These are phyloP conservation scores for Lanmaoa rubissima DNA, from an alignment of 768 basidiomycete species.

Conservation along the genomic window DNA sequence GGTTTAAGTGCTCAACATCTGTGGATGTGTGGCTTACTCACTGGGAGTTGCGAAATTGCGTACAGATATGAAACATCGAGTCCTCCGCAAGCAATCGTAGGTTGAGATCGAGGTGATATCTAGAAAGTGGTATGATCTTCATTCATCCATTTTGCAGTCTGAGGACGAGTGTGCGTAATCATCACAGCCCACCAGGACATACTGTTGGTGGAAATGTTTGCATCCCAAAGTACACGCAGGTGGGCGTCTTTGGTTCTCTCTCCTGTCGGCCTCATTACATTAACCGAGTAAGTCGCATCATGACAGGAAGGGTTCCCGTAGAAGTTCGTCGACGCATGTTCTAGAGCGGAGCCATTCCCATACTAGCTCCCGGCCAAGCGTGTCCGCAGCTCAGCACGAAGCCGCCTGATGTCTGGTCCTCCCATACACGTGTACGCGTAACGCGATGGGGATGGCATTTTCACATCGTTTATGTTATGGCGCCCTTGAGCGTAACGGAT, in stretches of 20 bases:
- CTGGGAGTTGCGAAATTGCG: background rate
- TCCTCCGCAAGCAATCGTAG: background rate
- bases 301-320: background rate
- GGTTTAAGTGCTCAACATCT: no score
- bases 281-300: background rate
- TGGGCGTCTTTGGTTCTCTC: background rate
- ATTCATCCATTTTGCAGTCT: background rate
- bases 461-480: background rate
- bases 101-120: background rate
- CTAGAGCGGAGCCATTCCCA: background rate
- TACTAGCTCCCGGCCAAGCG: background rate
- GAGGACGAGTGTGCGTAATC: background rate
- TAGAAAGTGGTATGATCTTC: background rate
- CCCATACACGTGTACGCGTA: background rate
- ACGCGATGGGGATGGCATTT: background rate
- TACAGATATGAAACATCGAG: background rate
- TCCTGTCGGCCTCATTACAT: background rate
- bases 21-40: no score
- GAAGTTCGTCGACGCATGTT: background rate
- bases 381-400: background rate
- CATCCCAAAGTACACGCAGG: background rate
- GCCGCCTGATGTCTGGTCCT: background rate
- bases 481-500: background rate
- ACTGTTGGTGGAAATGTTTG: background rate
- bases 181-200: background rate